Evolutionary conservation across 129 eudicot species (phyloP).

Genomic region (sunflower (Helianthus annuus)): DNA sequence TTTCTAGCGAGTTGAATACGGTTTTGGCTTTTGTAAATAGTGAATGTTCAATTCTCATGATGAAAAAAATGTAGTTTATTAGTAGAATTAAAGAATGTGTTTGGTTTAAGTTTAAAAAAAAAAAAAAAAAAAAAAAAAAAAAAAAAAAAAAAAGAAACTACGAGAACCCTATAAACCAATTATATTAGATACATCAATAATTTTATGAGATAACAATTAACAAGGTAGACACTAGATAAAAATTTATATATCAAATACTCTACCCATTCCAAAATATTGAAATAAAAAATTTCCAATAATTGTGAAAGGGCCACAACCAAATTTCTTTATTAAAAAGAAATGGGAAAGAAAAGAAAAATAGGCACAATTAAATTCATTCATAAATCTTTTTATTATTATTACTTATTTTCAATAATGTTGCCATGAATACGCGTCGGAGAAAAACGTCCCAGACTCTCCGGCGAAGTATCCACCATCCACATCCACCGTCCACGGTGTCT

Average conservation of each 20-base stretch:
- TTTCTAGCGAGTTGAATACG: no score
- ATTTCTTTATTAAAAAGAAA: neutral
- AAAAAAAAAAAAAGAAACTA: no score
- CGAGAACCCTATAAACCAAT: no score
- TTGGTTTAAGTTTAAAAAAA: no score
- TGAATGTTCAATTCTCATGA: no score
- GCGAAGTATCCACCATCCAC: constrained; percentile 33
- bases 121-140: no score
- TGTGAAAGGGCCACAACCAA: constrained; percentile 7
- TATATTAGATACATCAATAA: no score
- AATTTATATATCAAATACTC: neutral
- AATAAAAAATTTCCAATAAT: neutral
- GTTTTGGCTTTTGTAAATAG: no score
- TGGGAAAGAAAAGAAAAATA: neutral
- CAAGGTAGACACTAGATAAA: no score
- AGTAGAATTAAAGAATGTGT: no score
- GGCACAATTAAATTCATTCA: constrained; percentile 10
- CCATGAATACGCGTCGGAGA: constrained; percentile 50
- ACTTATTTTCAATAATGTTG: constrained; percentile 38
- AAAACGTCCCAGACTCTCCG: constrained; percentile 36
- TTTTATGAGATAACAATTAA: no score
- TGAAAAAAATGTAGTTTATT: no score
- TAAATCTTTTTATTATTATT: neutral
- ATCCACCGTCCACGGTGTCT: constrained; percentile 34
- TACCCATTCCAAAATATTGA: neutral